Conservation (phyloP, 352 stramenopile genomes). For the Globisporangium yorkense region DNA sequence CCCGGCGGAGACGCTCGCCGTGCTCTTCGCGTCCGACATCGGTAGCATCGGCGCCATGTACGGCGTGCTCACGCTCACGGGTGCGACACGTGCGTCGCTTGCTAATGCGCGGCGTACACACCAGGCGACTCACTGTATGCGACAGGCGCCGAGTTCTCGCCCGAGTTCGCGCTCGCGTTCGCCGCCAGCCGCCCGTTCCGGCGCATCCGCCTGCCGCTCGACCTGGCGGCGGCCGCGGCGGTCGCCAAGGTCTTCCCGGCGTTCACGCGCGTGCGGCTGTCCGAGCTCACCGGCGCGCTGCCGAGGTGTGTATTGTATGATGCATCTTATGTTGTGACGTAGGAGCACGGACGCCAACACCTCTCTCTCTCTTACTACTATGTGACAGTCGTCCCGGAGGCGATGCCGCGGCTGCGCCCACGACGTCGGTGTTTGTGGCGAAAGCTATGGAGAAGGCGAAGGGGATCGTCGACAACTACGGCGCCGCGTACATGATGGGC, state of each 20-base stretch:
- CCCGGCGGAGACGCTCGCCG: slow-evolving; percentile 64
- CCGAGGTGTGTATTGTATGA: slow-evolving; percentile 34
- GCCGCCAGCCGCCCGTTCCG: slow-evolving; percentile 79
- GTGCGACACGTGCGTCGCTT: slow-evolving; percentile 11
- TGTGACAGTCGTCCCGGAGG: slow-evolving; percentile 17
- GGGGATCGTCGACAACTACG: slow-evolving; percentile 81
- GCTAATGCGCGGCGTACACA: too few relatives aligned
- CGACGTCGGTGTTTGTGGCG: slow-evolving; percentile 33
- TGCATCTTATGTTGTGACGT: neutral
- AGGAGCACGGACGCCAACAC: neutral
- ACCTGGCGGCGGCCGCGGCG: slow-evolving; percentile 59
- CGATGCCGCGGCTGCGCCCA: slow-evolving; percentile 7
- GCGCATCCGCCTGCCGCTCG: slow-evolving; percentile 68
- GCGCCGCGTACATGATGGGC: slow-evolving; percentile 86
- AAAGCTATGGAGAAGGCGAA: slow-evolving; percentile 68
- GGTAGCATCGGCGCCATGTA: slow-evolving; percentile 77
- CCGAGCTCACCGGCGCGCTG: slow-evolving; percentile 49
- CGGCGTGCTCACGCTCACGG: slow-evolving; percentile 51
- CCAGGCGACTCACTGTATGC: too few relatives aligned
- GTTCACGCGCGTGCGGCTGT: slow-evolving; percentile 67
- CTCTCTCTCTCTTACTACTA: neutral
- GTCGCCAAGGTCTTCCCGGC: slow-evolving; percentile 66
- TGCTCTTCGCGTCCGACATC: slow-evolving; percentile 81
- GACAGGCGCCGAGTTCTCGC: slow-evolving; percentile 63
- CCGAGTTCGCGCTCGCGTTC: slow-evolving; percentile 84